Base-by-base conservation (phyloP, 495 filamentous ascomycete species). In the Halenospora varia region DNA sequence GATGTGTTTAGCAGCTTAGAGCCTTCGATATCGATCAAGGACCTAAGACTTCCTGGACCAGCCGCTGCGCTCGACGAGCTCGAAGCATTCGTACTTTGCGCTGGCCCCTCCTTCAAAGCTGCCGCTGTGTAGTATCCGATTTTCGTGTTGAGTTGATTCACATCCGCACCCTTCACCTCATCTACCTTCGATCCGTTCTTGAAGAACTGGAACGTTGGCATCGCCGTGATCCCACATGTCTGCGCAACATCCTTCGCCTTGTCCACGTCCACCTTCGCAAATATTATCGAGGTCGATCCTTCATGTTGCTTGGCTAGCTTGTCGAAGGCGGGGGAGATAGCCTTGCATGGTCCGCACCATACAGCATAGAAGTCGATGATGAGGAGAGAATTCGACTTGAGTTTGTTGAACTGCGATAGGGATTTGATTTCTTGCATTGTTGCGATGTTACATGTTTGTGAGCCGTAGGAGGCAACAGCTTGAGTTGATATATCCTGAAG, bases 341-440 rank as follows among this genome's bases (percentile, higher is more conserved):
- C 76, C 79, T 90, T 96, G 85, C 92, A 97, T 51, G 92, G 92
- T 54, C 90, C 92, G 79, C 92, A 97, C 92, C 92, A 97, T 26
- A 73, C 80, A 45, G 92, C 92, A 70, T 85, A 89, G 77, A 84
- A 92, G 79, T 97, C 92, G 71, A 96, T 68, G 61, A 60, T 57
- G 24, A 64, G 54, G 50, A 61, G 54, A 41, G 57, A 20, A 23
- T 41, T 53, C 1, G 53, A 13, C 24, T 64, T 64, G 18, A 58
- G 49, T 22, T 53, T 60, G 54, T 60, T 64, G 50, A 64, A 64
- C 23, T 60, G 57, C 13, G 62, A 64, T 13, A 64, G 53, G 4
- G 62, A 64, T 46, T 57, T 64, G 40, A 64, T 55, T 64, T 64
- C 62, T 25, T 52, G 49, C 62, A 64, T 64, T 19, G 11, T 51